Conservation (phyloP, 176 grass and related monocot species). For the Oryza australiensis region DNA sequence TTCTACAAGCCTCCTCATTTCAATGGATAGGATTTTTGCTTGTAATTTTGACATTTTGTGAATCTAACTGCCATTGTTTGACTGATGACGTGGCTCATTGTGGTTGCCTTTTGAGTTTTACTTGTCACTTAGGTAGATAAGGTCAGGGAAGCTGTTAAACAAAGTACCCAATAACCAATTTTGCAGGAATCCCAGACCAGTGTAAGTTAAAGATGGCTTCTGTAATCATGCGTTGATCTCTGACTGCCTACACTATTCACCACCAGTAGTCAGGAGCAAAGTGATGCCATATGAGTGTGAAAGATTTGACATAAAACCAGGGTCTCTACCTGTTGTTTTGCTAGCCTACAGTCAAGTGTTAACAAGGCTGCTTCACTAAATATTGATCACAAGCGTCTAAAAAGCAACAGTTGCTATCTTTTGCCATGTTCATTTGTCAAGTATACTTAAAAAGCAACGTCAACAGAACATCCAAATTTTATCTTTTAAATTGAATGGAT, state of each 20-base stretch:
- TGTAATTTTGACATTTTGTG: too few relatives aligned
- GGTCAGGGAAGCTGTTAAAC: not conserved
- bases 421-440: not conserved
- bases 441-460: not conserved
- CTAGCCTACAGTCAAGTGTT: not conserved
- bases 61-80: too few relatives aligned
- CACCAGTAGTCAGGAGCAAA: not conserved
- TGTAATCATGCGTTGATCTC: not conserved
- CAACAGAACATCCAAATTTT: too few relatives aligned
- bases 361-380: constrained; percentile 9
- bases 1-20: too few relatives aligned
- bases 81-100: too few relatives aligned
- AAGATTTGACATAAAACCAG: not conserved
- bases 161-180: not conserved
- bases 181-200: not conserved
- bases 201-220: not conserved
- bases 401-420: not conserved
- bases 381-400: not conserved
- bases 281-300: not conserved
- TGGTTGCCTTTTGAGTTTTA: too few relatives aligned
- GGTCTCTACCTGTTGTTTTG: constrained; percentile 3
- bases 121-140: too few relatives aligned
- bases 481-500: too few relatives aligned
- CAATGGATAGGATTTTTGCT: too few relatives aligned
- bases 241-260: not conserved